Evolutionary conservation across 2,329 filamentous ascomycete genomes (phyloP).

Genomic region (Cyphellophora attinorum): DNA sequence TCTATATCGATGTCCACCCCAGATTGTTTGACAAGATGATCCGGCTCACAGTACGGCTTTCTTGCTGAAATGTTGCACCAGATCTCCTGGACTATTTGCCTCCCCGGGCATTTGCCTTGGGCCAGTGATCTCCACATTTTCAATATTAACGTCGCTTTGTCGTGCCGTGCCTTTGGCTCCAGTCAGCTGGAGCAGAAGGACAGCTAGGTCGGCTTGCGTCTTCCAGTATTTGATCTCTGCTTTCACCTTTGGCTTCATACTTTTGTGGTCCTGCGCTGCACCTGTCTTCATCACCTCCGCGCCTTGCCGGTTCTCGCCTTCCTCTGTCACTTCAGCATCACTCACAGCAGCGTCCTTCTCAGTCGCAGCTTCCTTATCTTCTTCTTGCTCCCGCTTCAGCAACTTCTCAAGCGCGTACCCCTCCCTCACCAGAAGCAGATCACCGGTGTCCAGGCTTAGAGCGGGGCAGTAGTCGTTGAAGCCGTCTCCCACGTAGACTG

Average conservation of each 20-base stretch:
- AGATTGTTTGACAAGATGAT: too few relatives aligned
- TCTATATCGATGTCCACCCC: too few relatives aligned
- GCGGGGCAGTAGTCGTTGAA: slow-evolving; percentile 1
- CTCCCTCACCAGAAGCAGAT: slow-evolving; percentile 1
- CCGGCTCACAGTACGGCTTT: too few relatives aligned
- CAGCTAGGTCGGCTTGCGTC: neutral
- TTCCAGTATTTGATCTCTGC: slow-evolving; percentile 1
- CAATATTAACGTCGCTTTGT: too few relatives aligned
- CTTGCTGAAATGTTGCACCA: too few relatives aligned
- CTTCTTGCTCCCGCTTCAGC: too few relatives aligned
- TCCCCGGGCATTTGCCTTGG: too few relatives aligned
- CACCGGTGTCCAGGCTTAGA: neutral
- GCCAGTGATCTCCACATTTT: too few relatives aligned
- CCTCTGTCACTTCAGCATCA: neutral
- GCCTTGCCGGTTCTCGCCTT: neutral
- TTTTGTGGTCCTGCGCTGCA: neutral
- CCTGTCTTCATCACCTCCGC: too few relatives aligned
- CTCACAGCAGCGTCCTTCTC: neutral
- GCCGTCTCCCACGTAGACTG: slow-evolving; percentile 1
- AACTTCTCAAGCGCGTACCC: neutral
- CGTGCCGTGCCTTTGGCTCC: too few relatives aligned
- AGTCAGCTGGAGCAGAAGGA: neutral
- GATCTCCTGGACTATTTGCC: too few relatives aligned
- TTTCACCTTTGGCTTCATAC: neutral
- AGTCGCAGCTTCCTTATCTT: too few relatives aligned